Evolutionary conservation across 2,329 filamentous ascomycete species (phyloP).

Genomic region (Botryosphaeria dothidea): DNA sequence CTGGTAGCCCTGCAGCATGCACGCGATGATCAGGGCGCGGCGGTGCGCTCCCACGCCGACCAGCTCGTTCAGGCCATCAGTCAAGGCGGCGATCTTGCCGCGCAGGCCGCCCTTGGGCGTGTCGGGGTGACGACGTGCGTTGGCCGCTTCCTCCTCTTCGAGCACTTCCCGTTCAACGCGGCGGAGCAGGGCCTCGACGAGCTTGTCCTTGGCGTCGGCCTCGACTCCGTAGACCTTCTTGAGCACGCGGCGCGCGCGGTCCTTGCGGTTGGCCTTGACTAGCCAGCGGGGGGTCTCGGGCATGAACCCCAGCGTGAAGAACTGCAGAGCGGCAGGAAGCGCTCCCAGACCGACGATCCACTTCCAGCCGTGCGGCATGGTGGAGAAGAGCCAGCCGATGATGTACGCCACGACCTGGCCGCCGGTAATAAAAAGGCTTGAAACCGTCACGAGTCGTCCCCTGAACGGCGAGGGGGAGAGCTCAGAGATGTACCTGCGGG

Average conservation of each 20-base stretch:
- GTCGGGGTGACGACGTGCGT: constrained; percentile 36
- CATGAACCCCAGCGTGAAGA: constrained; percentile 67
- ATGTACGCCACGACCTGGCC: constrained; percentile 73
- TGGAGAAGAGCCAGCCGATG: constrained; percentile 72
- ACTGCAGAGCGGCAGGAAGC: constrained; percentile 72
- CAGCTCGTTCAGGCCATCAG: constrained; percentile 56
- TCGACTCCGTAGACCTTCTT: constrained; percentile 58
- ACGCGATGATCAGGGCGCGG: constrained; percentile 79
- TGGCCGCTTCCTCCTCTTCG: constrained; percentile 62
- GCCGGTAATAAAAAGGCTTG: constrained; percentile 79
- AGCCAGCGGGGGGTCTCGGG: constrained; percentile 91
- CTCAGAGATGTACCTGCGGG: constrained; percentile 73
- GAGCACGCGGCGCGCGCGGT: constrained; percentile 66
- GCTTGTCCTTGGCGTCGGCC: constrained; percentile 25
- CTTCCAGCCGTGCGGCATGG: constrained; percentile 70
- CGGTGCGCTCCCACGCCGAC: constrained; percentile 54
- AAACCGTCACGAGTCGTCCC: constrained; percentile 78
- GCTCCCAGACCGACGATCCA: constrained; percentile 91
- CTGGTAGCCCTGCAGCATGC: constrained; percentile 82
- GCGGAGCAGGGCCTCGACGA: constrained; percentile 63
- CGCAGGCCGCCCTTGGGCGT: constrained; percentile 28
- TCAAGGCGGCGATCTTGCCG: constrained; percentile 49
- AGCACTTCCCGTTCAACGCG: constrained; percentile 73
- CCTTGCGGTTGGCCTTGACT: constrained; percentile 65
- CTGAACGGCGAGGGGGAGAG: constrained; percentile 74